Base-by-base conservation (phyloP, 1,284 basidiomycete species). In the Pterulicium gracile region DNA sequence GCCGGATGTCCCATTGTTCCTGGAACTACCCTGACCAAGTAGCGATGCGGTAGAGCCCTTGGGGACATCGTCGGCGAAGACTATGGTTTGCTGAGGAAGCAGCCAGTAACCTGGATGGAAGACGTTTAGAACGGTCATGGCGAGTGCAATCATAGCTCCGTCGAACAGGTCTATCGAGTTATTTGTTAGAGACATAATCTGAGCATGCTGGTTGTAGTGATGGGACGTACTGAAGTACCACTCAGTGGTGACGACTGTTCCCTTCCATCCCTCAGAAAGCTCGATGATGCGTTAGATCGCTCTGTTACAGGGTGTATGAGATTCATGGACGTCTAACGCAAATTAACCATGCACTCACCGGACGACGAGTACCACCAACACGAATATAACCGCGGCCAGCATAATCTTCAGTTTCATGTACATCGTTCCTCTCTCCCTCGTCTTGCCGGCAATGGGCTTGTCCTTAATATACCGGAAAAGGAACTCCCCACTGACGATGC, bases 401-500 rank as follows among this genome's bases (percentile, higher is more conserved):
- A 52, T 43, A 39, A 50, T 18, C n/a, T 46, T 34, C 21, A 54
- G 24, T 10, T 44, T 36, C 18, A 24, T 19, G 14, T 42, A 20
- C n/a, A 45, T 39, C 15, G 19, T 18, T 17, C 36, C 36, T 17
- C 36, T 5, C 19, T n/a, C 47, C 21, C 2, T n/a, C 32, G 21
- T 22, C 15, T 15, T 20, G 42, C 46, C 44, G 36, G 18, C 47
- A 22, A 55, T 43, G 13, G 56, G 56, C 23, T 14, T 15, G 24
- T 51, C 43, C 2, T 32, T 20, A 36, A 27, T 15, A 39, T 55
- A 55, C 40, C 51, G 49, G 20, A 46, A 45, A 36, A 58, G 45
- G 43, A 54, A 56, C 35, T 57, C 55, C 32, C 21, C 20, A 3
- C 48, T 52, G 22, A 41, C 46, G 2, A 49, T n/a, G 45, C 47